Conservation (phyloP, 768 basidiomycete genomes). For the Phanerochaete carnosa region DNA sequence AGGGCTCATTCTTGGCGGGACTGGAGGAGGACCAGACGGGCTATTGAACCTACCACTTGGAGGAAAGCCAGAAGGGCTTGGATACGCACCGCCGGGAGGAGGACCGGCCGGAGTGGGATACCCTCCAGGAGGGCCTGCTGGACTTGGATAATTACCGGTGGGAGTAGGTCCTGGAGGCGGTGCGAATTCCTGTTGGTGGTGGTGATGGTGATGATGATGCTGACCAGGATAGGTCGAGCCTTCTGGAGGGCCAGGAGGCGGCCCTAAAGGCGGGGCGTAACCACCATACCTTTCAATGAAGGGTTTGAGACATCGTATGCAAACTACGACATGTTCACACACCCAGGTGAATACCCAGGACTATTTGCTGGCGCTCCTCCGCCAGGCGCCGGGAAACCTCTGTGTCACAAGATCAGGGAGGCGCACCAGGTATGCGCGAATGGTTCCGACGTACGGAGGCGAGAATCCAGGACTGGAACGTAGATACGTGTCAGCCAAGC, state of each 20-base stretch:
- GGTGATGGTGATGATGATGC: slow-evolving; percentile 14
- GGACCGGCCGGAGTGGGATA: slow-evolving; percentile 7
- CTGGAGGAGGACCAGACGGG: slow-evolving; percentile 8
- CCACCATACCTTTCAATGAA: neutral
- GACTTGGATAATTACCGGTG: slow-evolving; percentile 10
- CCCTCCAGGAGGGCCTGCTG: slow-evolving; percentile 17
- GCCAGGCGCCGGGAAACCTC: slow-evolving; percentile 8
- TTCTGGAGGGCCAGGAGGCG: slow-evolving; percentile 13
- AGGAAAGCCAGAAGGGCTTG: slow-evolving; percentile 7
- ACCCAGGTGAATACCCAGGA: slow-evolving; percentile 17
- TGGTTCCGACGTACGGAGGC: slow-evolving; percentile 10
- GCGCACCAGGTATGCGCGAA: neutral
- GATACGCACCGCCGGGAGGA: slow-evolving; percentile 3
- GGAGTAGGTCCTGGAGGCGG: slow-evolving; percentile 10
- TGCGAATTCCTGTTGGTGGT: slow-evolving; percentile 11
- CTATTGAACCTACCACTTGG: neutral
- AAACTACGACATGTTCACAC: neutral
- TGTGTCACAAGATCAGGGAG: neutral
- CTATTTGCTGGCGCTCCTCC: slow-evolving; percentile 4
- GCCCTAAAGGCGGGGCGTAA: slow-evolving; percentile 16
- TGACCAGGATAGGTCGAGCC: slow-evolving; percentile 11
- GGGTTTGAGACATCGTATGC: neutral
- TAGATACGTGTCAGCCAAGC: neutral
- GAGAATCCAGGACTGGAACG: slow-evolving; percentile 9
- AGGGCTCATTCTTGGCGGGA: slow-evolving; percentile 2